Evolutionary conservation across 495 filamentous ascomycete genomes (phyloP).

Genomic region (Monascus purpureus): DNA sequence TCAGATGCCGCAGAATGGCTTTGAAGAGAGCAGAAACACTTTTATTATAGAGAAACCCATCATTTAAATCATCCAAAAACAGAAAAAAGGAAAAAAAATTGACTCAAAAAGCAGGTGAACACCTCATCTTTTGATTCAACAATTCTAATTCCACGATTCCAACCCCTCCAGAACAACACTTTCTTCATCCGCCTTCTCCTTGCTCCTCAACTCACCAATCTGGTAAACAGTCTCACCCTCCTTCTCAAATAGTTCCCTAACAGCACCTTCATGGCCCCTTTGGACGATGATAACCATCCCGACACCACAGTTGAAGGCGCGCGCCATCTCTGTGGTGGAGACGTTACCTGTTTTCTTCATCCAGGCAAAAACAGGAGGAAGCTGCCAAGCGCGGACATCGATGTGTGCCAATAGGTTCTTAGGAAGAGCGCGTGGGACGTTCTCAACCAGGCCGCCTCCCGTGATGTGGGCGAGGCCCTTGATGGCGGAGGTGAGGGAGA

Average conservation of each 20-base stretch:
- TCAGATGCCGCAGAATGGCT: too few relatives aligned
- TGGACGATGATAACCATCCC: constrained; percentile 82
- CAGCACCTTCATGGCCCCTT: constrained; percentile 37
- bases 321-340: constrained; percentile 58
- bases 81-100: neutral
- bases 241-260: constrained; percentile 33
- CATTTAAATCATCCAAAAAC: neutral
- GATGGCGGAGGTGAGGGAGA: constrained; percentile 45
- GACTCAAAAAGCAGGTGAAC: neutral
- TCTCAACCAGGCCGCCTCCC: constrained; percentile 81
- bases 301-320: constrained; percentile 87
- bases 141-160: constrained; percentile 61
- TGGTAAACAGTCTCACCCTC: constrained; percentile 63
- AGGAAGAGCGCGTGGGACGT: constrained; percentile 87
- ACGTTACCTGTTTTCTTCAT: constrained; percentile 67
- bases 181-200: constrained; percentile 39
- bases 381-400: constrained; percentile 54
- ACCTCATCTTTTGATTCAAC: neutral
- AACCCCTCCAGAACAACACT: constrained; percentile 52
- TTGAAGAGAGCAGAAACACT: too few relatives aligned
- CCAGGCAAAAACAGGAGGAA: constrained; percentile 72
- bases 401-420: constrained; percentile 57
- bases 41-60: neutral
- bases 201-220: constrained; percentile 53
- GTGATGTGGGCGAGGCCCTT: constrained; percentile 96